Base-by-base conservation (phyloP, 768 basidiomycete species). In the Phylloporus sp. region DNA sequence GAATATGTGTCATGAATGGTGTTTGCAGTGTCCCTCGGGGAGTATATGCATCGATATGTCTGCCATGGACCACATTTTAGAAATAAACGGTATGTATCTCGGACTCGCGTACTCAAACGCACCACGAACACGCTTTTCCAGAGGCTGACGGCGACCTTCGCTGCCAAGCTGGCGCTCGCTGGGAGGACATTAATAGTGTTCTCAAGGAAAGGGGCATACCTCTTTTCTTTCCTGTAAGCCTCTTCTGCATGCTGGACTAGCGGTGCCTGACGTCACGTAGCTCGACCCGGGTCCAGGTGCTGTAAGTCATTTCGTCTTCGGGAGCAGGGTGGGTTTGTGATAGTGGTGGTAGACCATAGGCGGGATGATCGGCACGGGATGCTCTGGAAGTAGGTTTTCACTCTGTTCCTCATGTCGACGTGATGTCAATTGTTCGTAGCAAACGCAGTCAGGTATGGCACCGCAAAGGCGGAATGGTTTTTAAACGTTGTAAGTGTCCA, bases 391-490 rank as follows among this genome's bases (percentile, higher is more conserved):
- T 78, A 67, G 75, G 78, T 74, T 56, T 29, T 43, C 20, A 34
- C 20, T 23, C 5, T 35, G 0, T 10, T 22, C 15, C 24, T 24
- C 41, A 17, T 47, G 9, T 13, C 15, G 15, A 20, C 2, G 23
- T 22, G 34, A 41, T 27, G 8, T 17, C 31, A 38, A 46, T 23
- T 11, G 0, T 35, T 23, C 3, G 18, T 28, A 86, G 86, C 86
- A 15, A 88, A 88, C 58, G 85, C 87, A 17, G 86, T 89, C 9
- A 72, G 88, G 50, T 93, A 91, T 63, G 91, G 89, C 41, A 92
- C 90, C 13, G 90, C 90, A 6, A 86, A 83, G 62, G 84, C 77
- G 0, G 90, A 92, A 67, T 91, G 90, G 89, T 88, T 90, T 60
- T 70, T 91, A 39, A 91, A 88, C 57, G 66, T 86, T 32, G 87